Conservation (phyloP, 345 rosid species). For the Arabis alpina region DNA sequence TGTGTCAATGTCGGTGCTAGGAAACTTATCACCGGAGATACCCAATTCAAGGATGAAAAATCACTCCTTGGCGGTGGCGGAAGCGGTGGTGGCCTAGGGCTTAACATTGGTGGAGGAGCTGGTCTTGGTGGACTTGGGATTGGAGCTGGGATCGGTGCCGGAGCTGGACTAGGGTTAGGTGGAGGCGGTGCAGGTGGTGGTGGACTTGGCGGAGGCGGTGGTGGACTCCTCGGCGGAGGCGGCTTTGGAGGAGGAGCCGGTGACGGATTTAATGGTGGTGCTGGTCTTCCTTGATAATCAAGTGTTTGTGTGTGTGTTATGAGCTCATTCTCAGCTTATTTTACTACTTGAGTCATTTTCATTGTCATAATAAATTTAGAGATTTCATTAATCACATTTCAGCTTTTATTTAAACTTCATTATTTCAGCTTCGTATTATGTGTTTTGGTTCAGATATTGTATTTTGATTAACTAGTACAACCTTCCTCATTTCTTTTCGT, state of each 20-base stretch:
- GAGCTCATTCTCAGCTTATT: slow-evolving; percentile 27
- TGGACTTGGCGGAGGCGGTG: slow-evolving; percentile 40
- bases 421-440: slow-evolving; percentile 20
- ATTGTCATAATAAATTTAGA: slow-evolving; percentile 25
- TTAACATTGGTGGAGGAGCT: slow-evolving; percentile 33
- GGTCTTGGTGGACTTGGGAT: slow-evolving; percentile 39
- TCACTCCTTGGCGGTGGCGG: slow-evolving; percentile 26
- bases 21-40: slow-evolving; percentile 42
- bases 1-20: slow-evolving; percentile 48
- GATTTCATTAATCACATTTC: neutral
- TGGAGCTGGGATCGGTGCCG: slow-evolving; percentile 33
- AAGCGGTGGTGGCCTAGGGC: slow-evolving; percentile 34
- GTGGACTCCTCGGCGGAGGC: slow-evolving; percentile 47
- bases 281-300: slow-evolving; percentile 38
- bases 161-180: slow-evolving; percentile 42
- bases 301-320: slow-evolving; percentile 11
- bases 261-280: slow-evolving; percentile 38
- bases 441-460: slow-evolving; percentile 12
- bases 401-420: slow-evolving; percentile 4
- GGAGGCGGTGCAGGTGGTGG: slow-evolving; percentile 39
- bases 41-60: slow-evolving; percentile 44
- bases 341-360: neutral
- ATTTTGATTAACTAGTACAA: slow-evolving; percentile 5
- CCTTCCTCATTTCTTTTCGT: neutral
- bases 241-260: slow-evolving; percentile 37